These are phyloP conservation scores for Bruguiera parviflora DNA, from an alignment of 345 rosid genomes.

Conservation along the genomic window DNA sequence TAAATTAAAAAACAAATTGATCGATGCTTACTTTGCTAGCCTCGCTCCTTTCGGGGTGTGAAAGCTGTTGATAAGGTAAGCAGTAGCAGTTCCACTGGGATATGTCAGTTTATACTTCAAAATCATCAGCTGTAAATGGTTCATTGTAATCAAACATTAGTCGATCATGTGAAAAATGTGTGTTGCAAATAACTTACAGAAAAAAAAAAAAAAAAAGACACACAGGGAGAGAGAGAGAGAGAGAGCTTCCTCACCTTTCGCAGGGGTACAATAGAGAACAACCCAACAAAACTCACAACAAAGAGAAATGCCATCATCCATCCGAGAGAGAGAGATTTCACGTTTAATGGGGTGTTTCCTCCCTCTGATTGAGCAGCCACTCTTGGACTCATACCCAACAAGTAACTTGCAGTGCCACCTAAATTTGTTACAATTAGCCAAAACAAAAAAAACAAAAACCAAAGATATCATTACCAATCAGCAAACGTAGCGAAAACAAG, in stretches of 20 bases:
- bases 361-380: slow-evolving; percentile 55
- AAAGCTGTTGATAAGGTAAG: slow-evolving; percentile 84
- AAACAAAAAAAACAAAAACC: too few relatives aligned
- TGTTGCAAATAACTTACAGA: neutral
- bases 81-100: slow-evolving; percentile 93
- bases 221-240: neutral
- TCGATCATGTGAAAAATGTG: neutral
- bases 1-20: neutral
- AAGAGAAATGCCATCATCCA: slow-evolving; percentile 85
- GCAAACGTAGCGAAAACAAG: neutral
- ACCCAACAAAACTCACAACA: slow-evolving; percentile 77
- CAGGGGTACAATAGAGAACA: slow-evolving; percentile 77
- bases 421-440: neutral
- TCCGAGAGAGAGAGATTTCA: slow-evolving; percentile 57
- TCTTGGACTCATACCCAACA: slow-evolving; percentile 65
- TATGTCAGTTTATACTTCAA: slow-evolving; percentile 74
- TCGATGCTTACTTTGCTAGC: slow-evolving; percentile 57
- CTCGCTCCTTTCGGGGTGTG: slow-evolving; percentile 92
- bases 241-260: slow-evolving; percentile 46
- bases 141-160: neutral
- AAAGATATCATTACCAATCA: neutral
- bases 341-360: slow-evolving; percentile 45
- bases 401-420: slow-evolving; percentile 85
- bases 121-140: slow-evolving; percentile 60
- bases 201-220: neutral